Evolutionary conservation across 441 rosid species (phyloP), one percentile per base, ranked within the genome.

Genomic region (Hypseocharis bilobata): DNA sequence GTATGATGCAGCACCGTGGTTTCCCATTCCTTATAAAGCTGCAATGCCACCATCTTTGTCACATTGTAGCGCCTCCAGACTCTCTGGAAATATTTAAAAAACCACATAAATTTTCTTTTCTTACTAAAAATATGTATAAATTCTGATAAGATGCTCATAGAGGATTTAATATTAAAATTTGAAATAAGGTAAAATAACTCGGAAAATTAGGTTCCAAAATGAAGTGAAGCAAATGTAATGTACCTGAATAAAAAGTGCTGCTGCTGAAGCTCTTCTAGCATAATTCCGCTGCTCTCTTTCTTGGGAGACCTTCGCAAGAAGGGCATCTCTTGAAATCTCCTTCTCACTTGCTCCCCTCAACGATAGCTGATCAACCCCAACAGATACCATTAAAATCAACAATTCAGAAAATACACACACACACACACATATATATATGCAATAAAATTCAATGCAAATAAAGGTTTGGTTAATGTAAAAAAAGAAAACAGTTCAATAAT

Each of bases 311-410:
- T 86, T 86, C 73, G 88, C 92, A 45, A 93, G 88, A 65, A 93
- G 92, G 26, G 90, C 97, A 65, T 88, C 96, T 62, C 99, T 82
- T 19, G 99, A 83, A 49, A 93, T 91, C 82, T 93, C 99, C 78
- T 64, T 85, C 4, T 81, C 84, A 69, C 99, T 93, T 55, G 96
- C 96, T 29, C 99, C 97, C 75, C 99, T 85, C 57, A 93, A 82
- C 2, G 96, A 93, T 7, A 93, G 97, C 99, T 93, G 68, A 77
- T 66, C 59, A 62, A 56, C 64, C 61, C 60, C 47, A 11, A 69
- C 34, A 45, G 20, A 25, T 42, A 26, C 17, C 57, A 17, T 20
- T 1, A 5, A 13, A 54, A 51, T 59, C 19, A 0, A 3, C 42
- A 67, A 64, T 56, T 7, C 28, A 6, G 34, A 29, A 49, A 45